Evolutionary conservation across 2,329 filamentous ascomycete species (phyloP).

Genomic region (Cadophora gregata): DNA sequence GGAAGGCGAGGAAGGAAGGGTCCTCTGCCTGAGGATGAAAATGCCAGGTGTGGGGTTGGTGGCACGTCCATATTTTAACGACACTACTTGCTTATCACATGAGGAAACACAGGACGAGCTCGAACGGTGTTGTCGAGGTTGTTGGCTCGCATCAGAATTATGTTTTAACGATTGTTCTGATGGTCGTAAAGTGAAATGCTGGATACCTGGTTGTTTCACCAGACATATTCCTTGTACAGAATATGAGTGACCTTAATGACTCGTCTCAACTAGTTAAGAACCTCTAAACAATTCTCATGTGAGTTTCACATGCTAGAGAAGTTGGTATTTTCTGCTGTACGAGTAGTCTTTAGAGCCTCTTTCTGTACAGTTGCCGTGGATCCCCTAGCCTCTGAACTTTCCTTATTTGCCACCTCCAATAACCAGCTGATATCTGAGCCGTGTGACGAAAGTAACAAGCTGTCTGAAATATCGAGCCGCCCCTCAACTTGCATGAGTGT

Average conservation of each 20-base stretch:
- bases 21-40: conserved; percentile 7
- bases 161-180: neutral
- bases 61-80: neutral
- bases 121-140: conserved; percentile 10
- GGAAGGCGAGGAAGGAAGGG: conserved; percentile 15
- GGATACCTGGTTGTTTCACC: too few relatives aligned
- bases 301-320: conserved; percentile 23
- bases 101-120: neutral
- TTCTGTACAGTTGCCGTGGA: neutral
- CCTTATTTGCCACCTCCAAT: neutral
- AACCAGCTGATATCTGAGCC: neutral
- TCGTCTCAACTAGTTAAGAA: neutral
- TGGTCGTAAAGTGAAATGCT: neutral
- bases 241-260: neutral
- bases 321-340: neutral
- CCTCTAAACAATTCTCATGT: conserved; percentile 15
- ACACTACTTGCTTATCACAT: conserved; percentile 14
- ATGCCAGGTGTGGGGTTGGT: neutral
- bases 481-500: neutral
- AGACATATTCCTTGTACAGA: neutral
- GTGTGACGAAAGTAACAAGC: too few relatives aligned
- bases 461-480: too few relatives aligned
- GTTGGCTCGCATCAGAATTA: neutral
- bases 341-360: too few relatives aligned
- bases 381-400: neutral